Evolutionary conservation across 129 eudicot species (phyloP).

Genomic region (Scalesia atractyloides): DNA sequence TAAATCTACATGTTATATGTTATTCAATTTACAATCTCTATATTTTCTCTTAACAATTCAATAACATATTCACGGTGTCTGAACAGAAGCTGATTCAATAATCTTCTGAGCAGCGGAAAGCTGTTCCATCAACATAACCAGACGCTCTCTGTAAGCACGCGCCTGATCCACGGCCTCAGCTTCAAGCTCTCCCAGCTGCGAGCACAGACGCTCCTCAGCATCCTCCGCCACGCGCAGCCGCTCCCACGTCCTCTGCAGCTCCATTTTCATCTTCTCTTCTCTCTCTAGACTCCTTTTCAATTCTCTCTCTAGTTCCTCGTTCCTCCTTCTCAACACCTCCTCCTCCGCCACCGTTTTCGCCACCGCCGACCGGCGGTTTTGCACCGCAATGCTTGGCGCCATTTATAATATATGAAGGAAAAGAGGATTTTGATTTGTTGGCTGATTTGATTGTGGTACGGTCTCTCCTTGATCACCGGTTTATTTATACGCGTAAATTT

Average conservation of each 20-base stretch:
- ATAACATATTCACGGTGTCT: too few species aligned
- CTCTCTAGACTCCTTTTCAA: slow-evolving; percentile 55
- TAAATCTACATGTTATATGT: too few species aligned
- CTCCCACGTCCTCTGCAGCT: slow-evolving; percentile 40
- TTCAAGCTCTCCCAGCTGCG: slow-evolving; percentile 79
- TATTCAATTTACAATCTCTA: too few species aligned
- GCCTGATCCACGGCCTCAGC: slow-evolving; percentile 83
- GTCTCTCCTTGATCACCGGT: not conserved
- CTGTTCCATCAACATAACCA: slow-evolving; percentile 55
- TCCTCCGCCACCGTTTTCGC: slow-evolving; percentile 20
- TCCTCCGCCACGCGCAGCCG: slow-evolving; percentile 77
- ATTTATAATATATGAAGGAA: not conserved
- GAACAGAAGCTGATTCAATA: slow-evolving; percentile 22
- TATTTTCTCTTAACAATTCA: too few species aligned
- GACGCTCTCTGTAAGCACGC: slow-evolving; percentile 44
- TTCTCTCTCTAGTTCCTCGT: slow-evolving; percentile 77
- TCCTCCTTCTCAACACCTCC: slow-evolving; percentile 52
- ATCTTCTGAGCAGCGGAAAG: slow-evolving; percentile 55
- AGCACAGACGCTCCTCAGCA: slow-evolving; percentile 83
- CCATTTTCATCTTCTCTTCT: slow-evolving; percentile 68
- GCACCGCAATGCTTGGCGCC: slow-evolving; percentile 22
- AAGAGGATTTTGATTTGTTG: not conserved
- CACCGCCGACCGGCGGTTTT: slow-evolving; percentile 11
- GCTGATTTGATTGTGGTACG: not conserved
- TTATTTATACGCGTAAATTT: slow-evolving; percentile 14